A percentile compares a stretch with the other conserved stretches of the same genome.
Conservation (phyloP, 2,329 filamentous ascomycete genomes). For the Zymoseptoria tritici region DNA sequence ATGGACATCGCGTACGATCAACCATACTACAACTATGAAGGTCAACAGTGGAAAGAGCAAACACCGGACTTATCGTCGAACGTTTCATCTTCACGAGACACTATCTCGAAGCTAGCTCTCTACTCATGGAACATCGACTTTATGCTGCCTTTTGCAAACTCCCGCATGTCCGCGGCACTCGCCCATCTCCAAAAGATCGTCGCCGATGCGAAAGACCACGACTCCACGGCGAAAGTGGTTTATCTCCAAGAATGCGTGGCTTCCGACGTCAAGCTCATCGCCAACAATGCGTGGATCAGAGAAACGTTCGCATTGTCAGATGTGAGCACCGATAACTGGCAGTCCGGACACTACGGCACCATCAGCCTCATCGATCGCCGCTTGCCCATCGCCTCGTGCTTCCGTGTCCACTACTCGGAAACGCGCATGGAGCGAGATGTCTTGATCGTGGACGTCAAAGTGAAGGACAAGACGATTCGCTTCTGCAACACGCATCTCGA, state of each 20-base stretch:
- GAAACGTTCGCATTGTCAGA: conserved; percentile 45
- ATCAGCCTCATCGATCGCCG: conserved; percentile 45
- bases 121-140: conserved; percentile 47
- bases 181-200: conserved; percentile 32
- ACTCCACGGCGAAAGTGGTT: conserved; percentile 33
- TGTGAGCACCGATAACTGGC: conserved; percentile 38
- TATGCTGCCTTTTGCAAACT: conserved; percentile 30
- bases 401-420: conserved; percentile 43
- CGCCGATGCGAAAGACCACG: conserved; percentile 7
- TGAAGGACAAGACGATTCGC: conserved; percentile 34
- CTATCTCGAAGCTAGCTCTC: conserved; percentile 24
- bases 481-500: conserved; percentile 54
- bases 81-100: neutral
- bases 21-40: conserved; percentile 11
- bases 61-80: neutral
- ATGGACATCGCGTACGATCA: conserved; percentile 18
- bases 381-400: conserved; percentile 39
- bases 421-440: conserved; percentile 48
- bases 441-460: conserved; percentile 46
- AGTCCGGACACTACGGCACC: conserved; percentile 45
- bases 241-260: conserved; percentile 48
- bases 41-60: conserved; percentile 11
- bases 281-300: conserved; percentile 41
- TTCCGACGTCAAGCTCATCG: conserved; percentile 41
- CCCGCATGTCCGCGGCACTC: conserved; percentile 38